These are phyloP conservation scores for Draba incana DNA, from an alignment of 345 rosid species.

Conservation along the genomic window DNA sequence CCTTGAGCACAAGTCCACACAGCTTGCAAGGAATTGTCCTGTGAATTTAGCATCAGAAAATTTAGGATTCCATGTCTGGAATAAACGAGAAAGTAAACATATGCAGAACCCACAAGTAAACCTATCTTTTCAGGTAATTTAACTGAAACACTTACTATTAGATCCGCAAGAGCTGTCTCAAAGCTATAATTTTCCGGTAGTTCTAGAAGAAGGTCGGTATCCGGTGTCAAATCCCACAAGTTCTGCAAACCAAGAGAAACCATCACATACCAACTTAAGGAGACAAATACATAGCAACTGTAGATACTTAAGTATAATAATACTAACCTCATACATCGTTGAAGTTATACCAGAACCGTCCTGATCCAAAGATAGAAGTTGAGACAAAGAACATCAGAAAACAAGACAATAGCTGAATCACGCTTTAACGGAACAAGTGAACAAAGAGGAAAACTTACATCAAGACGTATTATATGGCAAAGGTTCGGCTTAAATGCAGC, in stretches of 20 bases:
- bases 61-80: neutral
- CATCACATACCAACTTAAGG: conserved; percentile 1
- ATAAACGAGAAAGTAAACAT: conserved; percentile 12
- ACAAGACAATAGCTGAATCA: neutral
- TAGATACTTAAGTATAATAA: neutral
- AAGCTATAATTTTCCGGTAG: conserved; percentile 62
- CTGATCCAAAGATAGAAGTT: conserved; percentile 36
- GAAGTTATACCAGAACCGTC: conserved; percentile 50
- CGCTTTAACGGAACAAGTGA: neutral
- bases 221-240: conserved; percentile 80
- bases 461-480: conserved; percentile 52
- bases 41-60: conserved; percentile 29
- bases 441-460: conserved; percentile 39
- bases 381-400: neutral
- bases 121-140: neutral
- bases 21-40: conserved; percentile 90
- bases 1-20: conserved; percentile 50
- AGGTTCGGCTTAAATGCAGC: conserved; percentile 44
- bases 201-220: conserved; percentile 55
- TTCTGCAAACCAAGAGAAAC: conserved; percentile 44
- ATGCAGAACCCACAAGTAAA: neutral
- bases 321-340: conserved; percentile 51
- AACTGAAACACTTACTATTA: conserved; percentile 53
- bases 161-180: conserved; percentile 73
- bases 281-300: conserved; percentile 4